A percentile compares a stretch with the other conserved stretches of the same genome.
Evolutionary conservation across 257 asterid species (phyloP).

Genomic region (Jacaranda mimosifolia): DNA sequence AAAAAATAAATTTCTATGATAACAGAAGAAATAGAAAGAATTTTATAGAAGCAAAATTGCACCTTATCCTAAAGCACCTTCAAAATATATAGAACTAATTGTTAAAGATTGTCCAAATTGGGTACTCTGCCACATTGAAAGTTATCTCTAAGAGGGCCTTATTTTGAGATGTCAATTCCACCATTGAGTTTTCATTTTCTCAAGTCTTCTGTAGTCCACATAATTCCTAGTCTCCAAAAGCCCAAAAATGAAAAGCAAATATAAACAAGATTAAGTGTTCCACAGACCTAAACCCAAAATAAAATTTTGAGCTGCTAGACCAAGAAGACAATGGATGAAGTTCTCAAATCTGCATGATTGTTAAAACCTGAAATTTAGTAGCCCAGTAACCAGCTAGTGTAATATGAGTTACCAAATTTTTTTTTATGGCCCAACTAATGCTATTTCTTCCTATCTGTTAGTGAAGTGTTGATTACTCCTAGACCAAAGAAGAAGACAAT

Average conservation of each 20-base stretch:
- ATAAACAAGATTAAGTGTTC: not conserved
- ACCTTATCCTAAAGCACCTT: not conserved
- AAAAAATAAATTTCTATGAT: not conserved
- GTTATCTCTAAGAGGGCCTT: not conserved
- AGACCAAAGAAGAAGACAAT: not conserved
- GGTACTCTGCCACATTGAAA: not conserved
- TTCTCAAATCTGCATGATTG: not conserved
- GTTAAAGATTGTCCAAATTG: not conserved
- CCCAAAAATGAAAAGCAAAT: no score
- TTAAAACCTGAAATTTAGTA: slow-evolving; percentile 7
- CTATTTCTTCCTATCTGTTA: not conserved
- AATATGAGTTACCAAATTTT: not conserved
- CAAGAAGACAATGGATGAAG: slow-evolving; percentile 13
- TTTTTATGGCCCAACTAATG: not conserved
- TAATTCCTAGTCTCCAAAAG: no score
- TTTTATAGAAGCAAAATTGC: slow-evolving; percentile 10
- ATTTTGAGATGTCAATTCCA: no score
- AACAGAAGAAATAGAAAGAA: not conserved
- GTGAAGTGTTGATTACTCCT: not conserved
- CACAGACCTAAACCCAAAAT: not conserved
- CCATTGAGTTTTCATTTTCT: no score
- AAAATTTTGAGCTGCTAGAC: not conserved
- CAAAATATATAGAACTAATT: not conserved
- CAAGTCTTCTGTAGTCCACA: no score
- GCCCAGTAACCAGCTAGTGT: not conserved